phyloP scores from a whole-genome alignment of 306 rosid species.

The cucumber (Cucumis sativus) region DNA sequence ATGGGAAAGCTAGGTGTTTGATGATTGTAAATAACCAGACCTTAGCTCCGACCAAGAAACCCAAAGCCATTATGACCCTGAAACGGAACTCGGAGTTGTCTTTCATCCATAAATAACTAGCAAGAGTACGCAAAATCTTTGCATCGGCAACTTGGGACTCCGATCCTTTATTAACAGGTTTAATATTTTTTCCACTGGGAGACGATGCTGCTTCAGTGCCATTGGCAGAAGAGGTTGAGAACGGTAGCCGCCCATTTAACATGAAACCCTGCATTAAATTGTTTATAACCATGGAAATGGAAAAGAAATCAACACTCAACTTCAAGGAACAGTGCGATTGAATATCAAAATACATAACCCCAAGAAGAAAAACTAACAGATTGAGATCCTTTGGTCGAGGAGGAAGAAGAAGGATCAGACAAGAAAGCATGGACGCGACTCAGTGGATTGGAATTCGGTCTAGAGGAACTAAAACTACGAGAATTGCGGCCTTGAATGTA shows the following conservation, averaged over 20 bases:
- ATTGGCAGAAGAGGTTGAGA: slow-evolving; percentile 22
- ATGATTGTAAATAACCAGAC: slow-evolving; percentile 16
- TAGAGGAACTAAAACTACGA: background rate
- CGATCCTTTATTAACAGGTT: slow-evolving; percentile 11
- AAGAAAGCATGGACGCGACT: slow-evolving; percentile 20
- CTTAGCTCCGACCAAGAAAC: slow-evolving; percentile 90
- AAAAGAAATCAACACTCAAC: background rate
- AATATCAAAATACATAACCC: background rate
- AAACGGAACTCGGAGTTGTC: slow-evolving; percentile 63
- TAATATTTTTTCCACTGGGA: slow-evolving; percentile 10
- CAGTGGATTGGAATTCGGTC: slow-evolving; percentile 4
- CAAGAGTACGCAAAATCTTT: slow-evolving; percentile 71
- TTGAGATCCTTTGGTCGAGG: slow-evolving; percentile 7
- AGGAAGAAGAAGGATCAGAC: slow-evolving; percentile 17
- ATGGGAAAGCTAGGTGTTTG: background rate
- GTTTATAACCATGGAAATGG: background rate
- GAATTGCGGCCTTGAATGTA: background rate
- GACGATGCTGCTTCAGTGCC: slow-evolving; percentile 7
- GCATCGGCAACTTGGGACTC: slow-evolving; percentile 26
- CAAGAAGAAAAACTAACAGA: slow-evolving; percentile 14
- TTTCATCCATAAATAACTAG: slow-evolving; percentile 87
- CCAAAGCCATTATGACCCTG: slow-evolving; percentile 70
- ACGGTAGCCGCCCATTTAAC: slow-evolving; percentile 16
- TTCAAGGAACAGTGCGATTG: background rate
- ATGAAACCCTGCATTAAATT: slow-evolving; percentile 10